Conservation (phyloP, 2,329 filamentous ascomycete genomes). For the Colletotrichum sp. region DNA sequence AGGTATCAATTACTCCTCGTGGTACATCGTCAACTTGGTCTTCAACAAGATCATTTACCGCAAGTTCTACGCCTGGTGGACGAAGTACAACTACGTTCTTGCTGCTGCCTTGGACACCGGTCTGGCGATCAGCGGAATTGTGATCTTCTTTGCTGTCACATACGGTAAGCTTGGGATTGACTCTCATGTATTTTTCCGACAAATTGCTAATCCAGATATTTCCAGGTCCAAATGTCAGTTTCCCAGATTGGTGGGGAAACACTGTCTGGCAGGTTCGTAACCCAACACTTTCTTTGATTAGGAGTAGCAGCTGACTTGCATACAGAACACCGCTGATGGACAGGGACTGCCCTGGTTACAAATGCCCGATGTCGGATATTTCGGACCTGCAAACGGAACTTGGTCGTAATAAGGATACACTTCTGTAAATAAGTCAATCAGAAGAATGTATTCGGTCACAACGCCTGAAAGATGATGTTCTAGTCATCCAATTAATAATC, state of each 20-base stretch:
- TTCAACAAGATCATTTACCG: constrained; percentile 60
- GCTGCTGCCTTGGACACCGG: constrained; percentile 64
- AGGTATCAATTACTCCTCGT: constrained; percentile 58
- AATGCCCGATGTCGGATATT: constrained; percentile 6
- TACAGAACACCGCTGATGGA: constrained; percentile 6
- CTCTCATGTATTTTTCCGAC: constrained; percentile 25
- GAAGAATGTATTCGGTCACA: rapidly evolving
- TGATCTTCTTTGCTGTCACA: constrained; percentile 48
- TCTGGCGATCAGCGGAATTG: constrained; percentile 58
- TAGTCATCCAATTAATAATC: neutral
- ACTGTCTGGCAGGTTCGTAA: constrained; percentile 27
- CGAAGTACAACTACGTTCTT: constrained; percentile 62
- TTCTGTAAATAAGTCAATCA: rapidly evolving
- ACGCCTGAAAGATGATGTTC: rapidly evolving
- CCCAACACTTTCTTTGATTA: neutral
- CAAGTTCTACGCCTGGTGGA: constrained; percentile 61
- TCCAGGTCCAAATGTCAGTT: constrained; percentile 44
- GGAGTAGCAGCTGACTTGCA: neutral
- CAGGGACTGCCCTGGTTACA: neutral
- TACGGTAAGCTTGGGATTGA: constrained; percentile 42
- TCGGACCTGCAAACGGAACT: constrained; percentile 10
- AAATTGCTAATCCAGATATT: constrained; percentile 27
- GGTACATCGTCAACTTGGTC: constrained; percentile 58
- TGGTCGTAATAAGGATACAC: neutral
- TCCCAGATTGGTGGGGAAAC: constrained; percentile 60